Evolutionary conservation across 2,329 filamentous ascomycete genomes (phyloP), one percentile per base, ranked within the genome.

Genomic region (Aaosphaeria arxii): DNA sequence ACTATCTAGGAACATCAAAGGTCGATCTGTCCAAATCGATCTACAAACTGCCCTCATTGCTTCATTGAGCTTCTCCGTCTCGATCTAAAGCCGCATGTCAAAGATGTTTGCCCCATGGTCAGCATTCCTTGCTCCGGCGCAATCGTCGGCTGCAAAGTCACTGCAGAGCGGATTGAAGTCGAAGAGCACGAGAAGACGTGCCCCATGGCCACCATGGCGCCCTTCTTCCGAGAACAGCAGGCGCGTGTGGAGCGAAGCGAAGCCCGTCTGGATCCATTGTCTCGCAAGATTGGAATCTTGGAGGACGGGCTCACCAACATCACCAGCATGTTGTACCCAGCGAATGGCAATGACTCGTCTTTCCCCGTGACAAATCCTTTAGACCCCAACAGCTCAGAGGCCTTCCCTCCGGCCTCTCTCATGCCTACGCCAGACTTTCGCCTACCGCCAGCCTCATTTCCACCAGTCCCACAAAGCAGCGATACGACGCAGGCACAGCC

Each of bases 11-110:
- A 70, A 38, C 64, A 71, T 39, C 76, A 81, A 54, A 70, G 76
- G 43, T 65, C 70, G 43, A 62, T 64, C 30, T 86, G 82, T 57
- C 72, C 76, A 0, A 71, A 83, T 41, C 74, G 78, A 7, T 67
- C 73, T 11, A 67, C 69, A 0, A 50, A 55, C 3, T 79, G 76
- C 58, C 63, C 64, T 3, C 62, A 71, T n/a, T 79, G 76, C 56
- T 61, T 64, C 13, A 50, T 55, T n/a, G 51, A 69, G 9, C 55
- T 78, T 7, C 70, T 72, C 29, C 70, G 72, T 24, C 65, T 71
- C 11, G 70, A 74, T 32, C 57, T 77, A 39, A 63, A 67, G 28
- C 50, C 61, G 28, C 76, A 79, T 56, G 59, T 70, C 42, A 66
- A 66, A 45, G 64, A 70, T 29, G 55, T 60, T 32, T 79, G 76